Percentiles rank a stretch among this genome's conserved stretches.
phyloP scores from a whole-genome alignment of 306 rosid genomes.

The Quercus rubra region DNA sequence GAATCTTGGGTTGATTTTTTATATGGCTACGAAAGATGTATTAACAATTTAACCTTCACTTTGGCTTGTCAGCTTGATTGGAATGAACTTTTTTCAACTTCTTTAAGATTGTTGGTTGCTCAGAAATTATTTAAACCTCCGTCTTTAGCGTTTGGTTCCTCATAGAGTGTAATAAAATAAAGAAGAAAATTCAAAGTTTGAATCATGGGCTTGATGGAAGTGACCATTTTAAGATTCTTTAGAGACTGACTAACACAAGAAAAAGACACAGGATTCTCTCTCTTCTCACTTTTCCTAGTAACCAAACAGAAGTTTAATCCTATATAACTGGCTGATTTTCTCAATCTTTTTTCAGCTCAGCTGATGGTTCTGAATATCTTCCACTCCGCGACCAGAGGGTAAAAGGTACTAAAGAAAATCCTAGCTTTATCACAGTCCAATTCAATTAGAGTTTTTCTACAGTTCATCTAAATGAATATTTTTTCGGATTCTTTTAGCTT shows the following conservation, averaged over 20 bases:
- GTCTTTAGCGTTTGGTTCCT: no score
- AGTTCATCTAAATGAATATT: background rate
- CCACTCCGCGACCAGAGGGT: slow-evolving; percentile 46
- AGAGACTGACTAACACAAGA: background rate
- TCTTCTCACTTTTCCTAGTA: no score
- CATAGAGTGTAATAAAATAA: no score
- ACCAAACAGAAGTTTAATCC: no score
- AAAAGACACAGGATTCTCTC: background rate
- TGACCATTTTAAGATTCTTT: background rate
- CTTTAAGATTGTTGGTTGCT: no score
- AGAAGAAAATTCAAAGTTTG: no score
- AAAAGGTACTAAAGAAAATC: slow-evolving; percentile 50
- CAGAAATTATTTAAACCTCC: no score
- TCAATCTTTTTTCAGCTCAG: no score
- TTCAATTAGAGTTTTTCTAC: slow-evolving; percentile 4
- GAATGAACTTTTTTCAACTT: background rate
- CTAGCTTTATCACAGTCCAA: background rate
- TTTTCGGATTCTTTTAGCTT: background rate
- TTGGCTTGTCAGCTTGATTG: background rate
- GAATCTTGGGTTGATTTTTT: background rate
- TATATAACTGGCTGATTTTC: no score
- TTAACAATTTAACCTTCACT: background rate
- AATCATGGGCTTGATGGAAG: background rate
- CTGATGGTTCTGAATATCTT: slow-evolving; percentile 35
- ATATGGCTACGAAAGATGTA: background rate